Evolutionary conservation across 169 alveolate genomes (phyloP).

Genomic region (Toxoplasma gondii): DNA sequence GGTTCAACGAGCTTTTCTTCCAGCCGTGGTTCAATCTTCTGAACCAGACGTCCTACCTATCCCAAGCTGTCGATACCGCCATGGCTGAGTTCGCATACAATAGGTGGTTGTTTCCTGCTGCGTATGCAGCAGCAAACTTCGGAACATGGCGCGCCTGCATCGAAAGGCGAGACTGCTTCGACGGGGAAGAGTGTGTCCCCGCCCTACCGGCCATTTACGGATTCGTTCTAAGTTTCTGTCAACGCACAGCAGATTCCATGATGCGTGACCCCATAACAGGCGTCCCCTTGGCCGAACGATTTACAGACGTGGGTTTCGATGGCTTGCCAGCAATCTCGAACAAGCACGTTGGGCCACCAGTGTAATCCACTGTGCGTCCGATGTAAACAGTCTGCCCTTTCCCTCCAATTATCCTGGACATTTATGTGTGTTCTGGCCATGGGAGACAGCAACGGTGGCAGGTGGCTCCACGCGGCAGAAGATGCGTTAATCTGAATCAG

Average conservation of each 20-base stretch:
- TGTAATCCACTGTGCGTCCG: no score
- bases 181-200: constrained; percentile 4
- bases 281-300: not conserved
- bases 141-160: constrained; percentile 22
- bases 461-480: no score
- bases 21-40: constrained; percentile 26
- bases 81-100: constrained; percentile 3
- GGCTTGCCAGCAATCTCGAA: not conserved
- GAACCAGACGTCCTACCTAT: constrained; percentile 12
- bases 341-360: not conserved
- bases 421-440: no score
- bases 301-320: not conserved
- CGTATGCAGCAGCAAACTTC: constrained; percentile 35
- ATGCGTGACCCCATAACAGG: constrained; percentile 24
- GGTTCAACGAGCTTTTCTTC: constrained; percentile 44
- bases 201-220: constrained; percentile 8
- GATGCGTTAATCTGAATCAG: no score
- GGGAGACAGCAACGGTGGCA: no score
- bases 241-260: constrained; percentile 20
- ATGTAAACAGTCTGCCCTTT: no score
- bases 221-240: constrained; percentile 8
- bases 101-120: constrained; percentile 17
- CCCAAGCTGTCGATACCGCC: constrained; percentile 37
- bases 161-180: not conserved
- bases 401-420: no score